These are phyloP conservation scores for Coniosporium apollinis DNA, from an alignment of 495 filamentous ascomycete genomes.

Conservation along the genomic window DNA sequence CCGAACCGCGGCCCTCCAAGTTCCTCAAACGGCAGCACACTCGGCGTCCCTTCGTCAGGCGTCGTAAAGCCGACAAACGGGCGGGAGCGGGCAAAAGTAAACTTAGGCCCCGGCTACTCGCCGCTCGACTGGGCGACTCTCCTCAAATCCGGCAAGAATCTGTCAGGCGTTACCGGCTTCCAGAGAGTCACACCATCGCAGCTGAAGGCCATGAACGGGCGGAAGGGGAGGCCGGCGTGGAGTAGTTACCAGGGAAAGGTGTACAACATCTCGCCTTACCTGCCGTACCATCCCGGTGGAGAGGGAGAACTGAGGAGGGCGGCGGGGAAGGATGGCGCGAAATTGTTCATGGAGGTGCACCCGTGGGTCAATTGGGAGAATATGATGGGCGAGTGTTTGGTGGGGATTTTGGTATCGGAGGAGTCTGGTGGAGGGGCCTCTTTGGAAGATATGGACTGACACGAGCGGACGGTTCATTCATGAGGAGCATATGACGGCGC, in stretches of 20 bases:
- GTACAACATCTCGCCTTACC: constrained; percentile 84
- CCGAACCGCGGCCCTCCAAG: constrained; percentile 24
- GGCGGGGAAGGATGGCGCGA: constrained; percentile 60
- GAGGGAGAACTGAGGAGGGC: constrained; percentile 67
- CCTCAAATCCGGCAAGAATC: constrained; percentile 42
- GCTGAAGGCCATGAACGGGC: constrained; percentile 56
- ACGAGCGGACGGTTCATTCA: no score
- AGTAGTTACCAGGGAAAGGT: constrained; percentile 70
- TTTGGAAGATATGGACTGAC: constrained; percentile 24
- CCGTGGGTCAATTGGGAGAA: constrained; percentile 98
- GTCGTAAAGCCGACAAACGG: constrained; percentile 15
- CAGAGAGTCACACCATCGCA: constrained; percentile 59
- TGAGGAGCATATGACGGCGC: no score
- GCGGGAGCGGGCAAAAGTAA: constrained; percentile 36
- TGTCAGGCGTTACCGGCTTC: constrained; percentile 37
- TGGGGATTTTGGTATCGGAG: constrained; percentile 76
- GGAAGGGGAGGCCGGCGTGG: constrained; percentile 76
- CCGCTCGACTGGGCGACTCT: constrained; percentile 92
- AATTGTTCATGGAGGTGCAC: constrained; percentile 81
- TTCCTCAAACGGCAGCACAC: constrained; percentile 9
- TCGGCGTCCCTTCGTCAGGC: constrained; percentile 7
- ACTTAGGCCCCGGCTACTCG: constrained; percentile 71
- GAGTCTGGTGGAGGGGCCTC: constrained; percentile 28
- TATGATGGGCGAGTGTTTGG: constrained; percentile 70
- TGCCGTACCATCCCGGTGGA: constrained; percentile 83